phyloP scores from a whole-genome alignment of 306 rosid species.

The Casuarina cunninghamiana region DNA sequence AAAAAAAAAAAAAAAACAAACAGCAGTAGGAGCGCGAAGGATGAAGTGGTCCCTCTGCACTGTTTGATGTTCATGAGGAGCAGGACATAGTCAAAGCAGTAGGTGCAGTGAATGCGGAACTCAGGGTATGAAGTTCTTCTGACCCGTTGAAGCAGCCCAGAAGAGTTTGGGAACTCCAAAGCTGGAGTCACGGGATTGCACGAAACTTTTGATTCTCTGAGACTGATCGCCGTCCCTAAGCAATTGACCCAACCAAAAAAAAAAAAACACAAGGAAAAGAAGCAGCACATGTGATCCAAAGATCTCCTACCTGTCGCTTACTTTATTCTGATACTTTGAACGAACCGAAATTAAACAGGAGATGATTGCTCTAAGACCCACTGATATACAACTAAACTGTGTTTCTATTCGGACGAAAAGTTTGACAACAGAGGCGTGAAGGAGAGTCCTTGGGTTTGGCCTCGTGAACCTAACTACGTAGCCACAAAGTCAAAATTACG shows the following conservation, averaged over 20 bases:
- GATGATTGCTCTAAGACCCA: not conserved
- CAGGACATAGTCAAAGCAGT: too few relatives aligned
- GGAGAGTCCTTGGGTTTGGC: too few relatives aligned
- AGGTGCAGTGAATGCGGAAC: too few relatives aligned
- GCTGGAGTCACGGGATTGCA: not conserved
- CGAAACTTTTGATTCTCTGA: not conserved
- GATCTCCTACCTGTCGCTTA: not conserved
- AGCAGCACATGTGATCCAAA: not conserved
- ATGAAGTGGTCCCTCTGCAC: too few relatives aligned
- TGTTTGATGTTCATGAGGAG: too few relatives aligned
- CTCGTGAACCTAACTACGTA: not conserved
- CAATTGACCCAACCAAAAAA: too few relatives aligned
- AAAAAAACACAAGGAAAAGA: not conserved
- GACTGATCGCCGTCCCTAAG: too few relatives aligned
- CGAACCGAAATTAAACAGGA: not conserved
- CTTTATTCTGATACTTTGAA: not conserved
- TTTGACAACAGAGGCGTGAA: not conserved
- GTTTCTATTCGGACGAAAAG: not conserved
- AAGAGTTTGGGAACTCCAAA: not conserved
- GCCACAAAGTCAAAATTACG: slow-evolving; percentile 13
- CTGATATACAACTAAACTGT: not conserved
- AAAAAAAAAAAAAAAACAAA: too few relatives aligned
- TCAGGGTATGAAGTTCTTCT: too few relatives aligned
- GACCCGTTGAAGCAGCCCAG: not conserved
- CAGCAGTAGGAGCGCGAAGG: too few relatives aligned